Evolutionary conservation across 208 protist genomes (phyloP), one percentile per base, ranked within the genome.

Genomic region (Lotmaria passim): DNA sequence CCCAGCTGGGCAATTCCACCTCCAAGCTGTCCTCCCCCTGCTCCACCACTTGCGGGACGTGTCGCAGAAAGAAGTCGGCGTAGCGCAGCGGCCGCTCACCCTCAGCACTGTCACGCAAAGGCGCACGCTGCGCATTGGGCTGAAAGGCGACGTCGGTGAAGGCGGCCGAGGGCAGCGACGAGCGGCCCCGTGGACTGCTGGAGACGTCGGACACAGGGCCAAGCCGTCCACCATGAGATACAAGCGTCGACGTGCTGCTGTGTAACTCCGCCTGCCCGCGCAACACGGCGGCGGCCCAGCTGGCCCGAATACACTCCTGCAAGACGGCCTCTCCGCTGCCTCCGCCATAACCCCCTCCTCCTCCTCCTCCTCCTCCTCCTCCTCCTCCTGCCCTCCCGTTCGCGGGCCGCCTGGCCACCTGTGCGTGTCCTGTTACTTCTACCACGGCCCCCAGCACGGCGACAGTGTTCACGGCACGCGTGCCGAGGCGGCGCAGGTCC

Each of bases 401-500:
- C 28, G 14, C 33, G 38, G 31, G 55, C 57, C 75, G 41, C 21
- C 33, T 39, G 3, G 61, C 36, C 24, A 70, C 62, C 34, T 46
- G 52, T 15, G 71, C 36, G 71, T 64, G 53, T 12, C 80, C 80
- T 19, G 44, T 50, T 30, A 82, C 38, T 59, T 63, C 60, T 7
- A 85, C 39, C 43, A 82, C 61, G 12, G 44, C 31, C 6, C 80
- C 80, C 6, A 85, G 28, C 34, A 83, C 78, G 7, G 55, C 66
- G 12, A 67, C 61, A 41, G 31, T n/a, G 4, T 34, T 19, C 23
- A 33, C 56, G 21, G 51, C 15, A 12, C 7, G 21, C 0, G 51
- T 0, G 21, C n/a, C 4, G 8, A 81, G 48, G 2, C 17, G 3
- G 3, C 36, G 24, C 28, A 80, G 46, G 39, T 76, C 64, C 7